Percentiles rank a stretch among this genome's conserved stretches.
phyloP scores from a whole-genome alignment of 306 rosid species.

The Quercus parvula region DNA sequence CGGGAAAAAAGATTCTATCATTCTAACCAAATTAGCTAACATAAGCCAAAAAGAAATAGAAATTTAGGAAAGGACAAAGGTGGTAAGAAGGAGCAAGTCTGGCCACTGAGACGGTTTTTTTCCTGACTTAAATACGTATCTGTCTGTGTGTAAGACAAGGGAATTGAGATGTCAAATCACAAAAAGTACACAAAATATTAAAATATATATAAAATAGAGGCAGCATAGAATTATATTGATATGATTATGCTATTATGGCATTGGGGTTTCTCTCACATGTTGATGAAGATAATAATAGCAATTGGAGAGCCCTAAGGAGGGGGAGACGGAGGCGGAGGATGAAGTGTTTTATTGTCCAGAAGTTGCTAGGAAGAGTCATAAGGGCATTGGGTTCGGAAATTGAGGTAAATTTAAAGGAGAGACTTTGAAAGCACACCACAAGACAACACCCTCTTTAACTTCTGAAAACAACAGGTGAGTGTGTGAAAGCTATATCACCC shows the following conservation, averaged over 20 bases:
- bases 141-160: conserved; percentile 65
- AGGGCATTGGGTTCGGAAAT: conserved; percentile 49
- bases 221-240: background rate
- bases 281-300: conserved; percentile 9
- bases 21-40: conserved; percentile 55
- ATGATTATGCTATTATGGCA: conserved; percentile 47
- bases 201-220: background rate
- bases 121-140: conserved; percentile 76
- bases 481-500: conserved; percentile 95
- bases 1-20: conserved; percentile 24
- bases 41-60: conserved; percentile 47
- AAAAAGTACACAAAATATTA: conserved; percentile 23
- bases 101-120: conserved; percentile 59
- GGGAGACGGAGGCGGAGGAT: conserved; percentile 29
- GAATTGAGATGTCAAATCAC: conserved; percentile 95
- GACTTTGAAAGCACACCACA: conserved; percentile 40
- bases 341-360: conserved; percentile 32
- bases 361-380: conserved; percentile 18
- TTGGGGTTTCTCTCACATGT: conserved; percentile 37
- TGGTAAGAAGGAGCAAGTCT: conserved; percentile 56
- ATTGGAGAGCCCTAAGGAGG: conserved; percentile 49
- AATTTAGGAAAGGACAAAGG: conserved; percentile 84
- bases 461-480: conserved; percentile 75
- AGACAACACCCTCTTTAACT: conserved; percentile 79
- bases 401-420: conserved; percentile 37